Evolutionary conservation across 768 basidiomycete species (phyloP).

Genomic region (Termitomyces sp.): DNA sequence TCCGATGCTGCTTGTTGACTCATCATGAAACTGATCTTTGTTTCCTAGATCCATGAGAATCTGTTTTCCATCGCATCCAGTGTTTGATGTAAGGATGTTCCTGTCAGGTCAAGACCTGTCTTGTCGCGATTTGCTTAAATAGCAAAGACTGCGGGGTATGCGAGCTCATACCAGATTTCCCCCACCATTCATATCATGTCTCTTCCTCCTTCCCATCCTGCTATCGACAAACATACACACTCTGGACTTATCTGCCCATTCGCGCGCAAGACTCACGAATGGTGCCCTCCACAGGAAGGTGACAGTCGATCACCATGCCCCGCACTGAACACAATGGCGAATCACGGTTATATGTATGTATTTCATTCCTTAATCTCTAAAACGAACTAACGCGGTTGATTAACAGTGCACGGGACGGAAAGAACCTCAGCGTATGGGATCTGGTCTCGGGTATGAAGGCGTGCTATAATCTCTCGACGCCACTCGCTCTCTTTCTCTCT

Average conservation of each 20-base stretch:
- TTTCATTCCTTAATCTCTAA: too few species aligned
- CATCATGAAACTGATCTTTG: background rate
- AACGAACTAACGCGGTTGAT: background rate
- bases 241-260: background rate
- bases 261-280: slow-evolving; percentile 31
- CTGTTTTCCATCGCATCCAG: background rate
- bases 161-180: background rate
- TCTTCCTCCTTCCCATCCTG: too few species aligned
- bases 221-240: background rate
- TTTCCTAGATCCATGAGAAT: background rate
- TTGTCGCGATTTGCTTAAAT: background rate
- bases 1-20: background rate
- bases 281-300: slow-evolving; percentile 41
- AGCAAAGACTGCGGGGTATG: background rate
- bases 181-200: background rate
- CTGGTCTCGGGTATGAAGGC: background rate
- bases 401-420: background rate
- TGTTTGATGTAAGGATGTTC: background rate
- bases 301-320: slow-evolving; percentile 71
- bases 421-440: background rate
- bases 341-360: slow-evolving; percentile 36
- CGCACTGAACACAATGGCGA: slow-evolving; percentile 71
- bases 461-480: background rate
- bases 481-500: background rate
- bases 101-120: background rate